Evolutionary conservation across 2,329 filamentous ascomycete genomes (phyloP), one percentile per base, ranked within the genome.

Genomic region (Colletotrichum sp.): DNA sequence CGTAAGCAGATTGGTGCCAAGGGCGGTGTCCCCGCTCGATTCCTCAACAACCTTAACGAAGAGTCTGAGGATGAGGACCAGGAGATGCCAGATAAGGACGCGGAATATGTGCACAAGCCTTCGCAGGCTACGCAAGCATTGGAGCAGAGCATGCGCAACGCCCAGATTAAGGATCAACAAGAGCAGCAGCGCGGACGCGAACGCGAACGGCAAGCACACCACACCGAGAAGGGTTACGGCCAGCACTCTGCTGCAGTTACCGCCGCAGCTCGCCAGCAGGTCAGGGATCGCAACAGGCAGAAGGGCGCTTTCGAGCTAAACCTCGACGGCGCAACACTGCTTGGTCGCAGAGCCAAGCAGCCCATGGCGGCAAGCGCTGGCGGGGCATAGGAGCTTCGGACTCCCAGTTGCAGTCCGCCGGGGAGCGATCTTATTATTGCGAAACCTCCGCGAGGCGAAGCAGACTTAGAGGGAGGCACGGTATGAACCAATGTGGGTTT

Each of bases 241-340:
- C 96, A 98, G 82, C 96, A 98, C 82, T 96, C 94, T 69, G 92
- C 96, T 1, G 89, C 94, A 2, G 94, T 98, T 0, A 95, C 96
- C 0, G 93, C 94, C 0, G 96, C 96, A 0, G 96, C 95, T 5
- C 93, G 94, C 80, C 93, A 95, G 81, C 95, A 95, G 81, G 95
- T 97, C 7, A 86, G 89, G 55, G 92, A 93, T 60, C 88, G 91
- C 36, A 90, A 92, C 73, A 90, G 89, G 77, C 92, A 94, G 79
- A 94, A 93, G 84, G 96, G 95, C 36, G 93, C 94, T 0, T 99
- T 99, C 79, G 97, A 99, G 85, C 90, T 99, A 63, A 98, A 93
- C 82, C 87, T 99, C 48, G 95, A 98, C 78, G 97, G 97, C 72
- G 95, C 97, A 2, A 99, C 96, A 2, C 86, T 99, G 67, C 88